Evolutionary conservation across 352 stramenopile species (phyloP).

Genomic region (Albugo laibachii): DNA sequence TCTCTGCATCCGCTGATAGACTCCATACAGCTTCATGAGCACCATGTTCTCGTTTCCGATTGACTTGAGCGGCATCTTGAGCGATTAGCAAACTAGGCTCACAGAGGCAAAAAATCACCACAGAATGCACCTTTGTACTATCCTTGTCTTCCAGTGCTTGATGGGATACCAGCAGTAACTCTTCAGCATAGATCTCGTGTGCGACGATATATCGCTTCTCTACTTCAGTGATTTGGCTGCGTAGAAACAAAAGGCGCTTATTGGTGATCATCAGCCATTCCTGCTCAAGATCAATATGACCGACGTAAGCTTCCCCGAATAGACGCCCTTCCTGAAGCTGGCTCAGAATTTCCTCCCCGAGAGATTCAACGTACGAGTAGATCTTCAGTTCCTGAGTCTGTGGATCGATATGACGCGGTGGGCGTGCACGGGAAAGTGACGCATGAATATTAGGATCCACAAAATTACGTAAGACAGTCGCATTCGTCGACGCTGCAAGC

Average conservation of each 20-base stretch:
- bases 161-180: constrained; percentile 64
- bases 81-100: constrained; percentile 36
- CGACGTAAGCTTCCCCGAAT: constrained; percentile 56
- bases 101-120: constrained; percentile 13
- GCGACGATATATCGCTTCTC: constrained; percentile 49
- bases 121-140: neutral
- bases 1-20: too few species aligned
- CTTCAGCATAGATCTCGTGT: constrained; percentile 61
- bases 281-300: constrained; percentile 64
- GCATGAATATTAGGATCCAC: constrained; percentile 66
- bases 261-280: constrained; percentile 70
- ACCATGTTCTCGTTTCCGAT: neutral
- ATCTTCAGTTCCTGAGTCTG: constrained; percentile 62
- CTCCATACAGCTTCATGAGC: neutral
- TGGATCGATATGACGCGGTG: constrained; percentile 60
- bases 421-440: constrained; percentile 47
- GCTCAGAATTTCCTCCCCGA: constrained; percentile 72
- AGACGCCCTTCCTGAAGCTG: constrained; percentile 64
- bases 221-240: constrained; percentile 25
- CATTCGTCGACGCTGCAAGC: constrained; percentile 46
- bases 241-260: constrained; percentile 55
- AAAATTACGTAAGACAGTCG: constrained; percentile 52
- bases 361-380: constrained; percentile 75
- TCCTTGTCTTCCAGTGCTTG: constrained; percentile 7
- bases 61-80: constrained; percentile 10